These are phyloP conservation scores for Scheffersomyces illinoinensis DNA, from an alignment of 1,139 yeast species.

Conservation along the genomic window DNA sequence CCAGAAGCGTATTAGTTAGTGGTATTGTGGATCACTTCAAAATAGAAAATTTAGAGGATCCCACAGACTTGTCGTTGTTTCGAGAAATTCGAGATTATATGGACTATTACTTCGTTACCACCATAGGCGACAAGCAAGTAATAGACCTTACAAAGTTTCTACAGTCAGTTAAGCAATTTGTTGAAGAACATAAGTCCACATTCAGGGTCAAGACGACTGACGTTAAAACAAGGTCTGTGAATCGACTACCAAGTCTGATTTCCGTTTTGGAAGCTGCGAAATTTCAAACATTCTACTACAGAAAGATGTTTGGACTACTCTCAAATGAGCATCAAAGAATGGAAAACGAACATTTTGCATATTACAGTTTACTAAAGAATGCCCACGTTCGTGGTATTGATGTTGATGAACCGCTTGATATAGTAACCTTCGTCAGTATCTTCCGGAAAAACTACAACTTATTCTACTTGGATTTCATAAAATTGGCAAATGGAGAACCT, in stretches of 20 bases:
- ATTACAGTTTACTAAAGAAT: conserved; percentile 37
- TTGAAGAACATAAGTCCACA: conserved; percentile 12
- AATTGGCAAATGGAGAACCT: conserved; percentile 45
- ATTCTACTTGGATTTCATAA: conserved; percentile 41
- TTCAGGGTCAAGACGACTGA: conserved; percentile 35
- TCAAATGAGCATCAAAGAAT: conserved; percentile 4
- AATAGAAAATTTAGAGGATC: conserved; percentile 15
- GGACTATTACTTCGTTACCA: conserved; percentile 8
- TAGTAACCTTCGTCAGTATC: conserved; percentile 35
- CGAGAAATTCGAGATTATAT: conserved; percentile 20
- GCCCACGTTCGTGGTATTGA: conserved; percentile 46
- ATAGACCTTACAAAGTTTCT: conserved; percentile 26
- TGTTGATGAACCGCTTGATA: conserved; percentile 49
- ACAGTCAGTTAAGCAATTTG: conserved; percentile 14
- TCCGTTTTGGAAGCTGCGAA: conserved; percentile 52
- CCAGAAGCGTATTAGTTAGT: conserved; percentile 47
- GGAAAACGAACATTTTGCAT: conserved; percentile 8
- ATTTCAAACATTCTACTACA: conserved; percentile 59
- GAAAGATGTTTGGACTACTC: conserved; percentile 17
- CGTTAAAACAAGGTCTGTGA: conserved; percentile 55
- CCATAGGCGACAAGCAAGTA: conserved; percentile 12
- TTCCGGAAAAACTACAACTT: conserved; percentile 35
- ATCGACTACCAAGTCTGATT: conserved; percentile 43
- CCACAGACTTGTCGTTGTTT: conserved; percentile 22
- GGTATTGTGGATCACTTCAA: conserved; percentile 61